Conservation (phyloP, 495 filamentous ascomycete genomes). For the Aspergillus affinis region DNA sequence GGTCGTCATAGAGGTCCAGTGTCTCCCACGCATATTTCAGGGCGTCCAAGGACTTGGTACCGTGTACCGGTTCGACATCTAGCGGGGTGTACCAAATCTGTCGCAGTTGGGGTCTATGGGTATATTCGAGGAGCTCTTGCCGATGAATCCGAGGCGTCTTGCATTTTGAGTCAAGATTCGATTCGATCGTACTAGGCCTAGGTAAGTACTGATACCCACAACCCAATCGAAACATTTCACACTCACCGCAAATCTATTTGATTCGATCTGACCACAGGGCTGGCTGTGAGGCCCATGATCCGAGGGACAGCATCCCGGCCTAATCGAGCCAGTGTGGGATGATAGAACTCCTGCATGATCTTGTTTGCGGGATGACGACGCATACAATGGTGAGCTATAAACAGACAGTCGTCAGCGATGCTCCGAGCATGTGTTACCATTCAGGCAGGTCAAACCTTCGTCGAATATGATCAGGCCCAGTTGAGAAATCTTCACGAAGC, state of each 20-base stretch:
- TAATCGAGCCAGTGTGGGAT: conserved; percentile 37
- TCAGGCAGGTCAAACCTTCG: conserved; percentile 61
- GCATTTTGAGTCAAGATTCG: conserved; percentile 71
- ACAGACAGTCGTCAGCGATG: conserved; percentile 9
- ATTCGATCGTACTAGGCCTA: conserved; percentile 53
- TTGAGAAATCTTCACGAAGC: conserved; percentile 67
- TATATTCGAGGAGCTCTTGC: conserved; percentile 65
- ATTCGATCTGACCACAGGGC: conserved; percentile 61
- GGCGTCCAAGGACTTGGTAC: conserved; percentile 21
- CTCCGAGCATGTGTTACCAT: background rate
- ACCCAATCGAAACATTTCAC: background rate
- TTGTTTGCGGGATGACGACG: conserved; percentile 62
- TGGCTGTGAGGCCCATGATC: conserved; percentile 85
- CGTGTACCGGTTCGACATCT: background rate
- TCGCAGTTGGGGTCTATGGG: conserved; percentile 64
- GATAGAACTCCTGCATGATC: conserved; percentile 80
- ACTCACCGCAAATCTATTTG: conserved; percentile 33
- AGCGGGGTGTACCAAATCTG: conserved; percentile 46
- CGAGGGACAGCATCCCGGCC: conserved; percentile 53
- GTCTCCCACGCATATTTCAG: conserved; percentile 25
- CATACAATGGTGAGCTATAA: conserved; percentile 35
- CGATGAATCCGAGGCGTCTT: conserved; percentile 71
- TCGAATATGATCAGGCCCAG: conserved; percentile 81
- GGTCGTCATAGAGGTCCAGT: conserved; percentile 62
- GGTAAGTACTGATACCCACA: background rate